Percentiles rank a stretch among this genome's conserved stretches.
These are phyloP conservation scores for Phytophthora pistaciae DNA, from an alignment of 352 stramenopile genomes.

Conservation along the genomic window DNA sequence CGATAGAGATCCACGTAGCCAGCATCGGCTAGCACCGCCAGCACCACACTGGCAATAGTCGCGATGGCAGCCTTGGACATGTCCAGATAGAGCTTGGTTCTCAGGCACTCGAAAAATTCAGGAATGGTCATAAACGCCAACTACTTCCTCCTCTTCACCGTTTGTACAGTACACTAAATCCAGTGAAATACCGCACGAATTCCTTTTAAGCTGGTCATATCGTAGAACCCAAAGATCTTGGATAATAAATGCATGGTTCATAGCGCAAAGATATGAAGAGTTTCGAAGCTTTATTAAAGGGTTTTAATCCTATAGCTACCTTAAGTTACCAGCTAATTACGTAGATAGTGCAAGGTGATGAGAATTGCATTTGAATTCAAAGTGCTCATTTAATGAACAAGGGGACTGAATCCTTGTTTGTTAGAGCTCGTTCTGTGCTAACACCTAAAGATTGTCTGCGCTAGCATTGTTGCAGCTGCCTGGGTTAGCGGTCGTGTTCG, in stretches of 20 bases:
- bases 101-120: not conserved
- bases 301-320: too few species aligned
- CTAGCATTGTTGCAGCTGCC: not conserved
- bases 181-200: not conserved
- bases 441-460: not conserved
- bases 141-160: not conserved
- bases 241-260: too few species aligned
- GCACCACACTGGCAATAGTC: not conserved
- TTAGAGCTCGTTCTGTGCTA: too few species aligned
- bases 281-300: too few species aligned
- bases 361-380: too few species aligned
- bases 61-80: not conserved
- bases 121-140: not conserved
- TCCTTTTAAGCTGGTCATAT: too few species aligned
- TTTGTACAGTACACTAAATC: not conserved
- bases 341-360: too few species aligned
- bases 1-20: conserved; percentile 7
- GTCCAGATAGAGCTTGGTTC: not conserved
- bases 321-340: too few species aligned
- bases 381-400: too few species aligned
- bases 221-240: too few species aligned
- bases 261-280: too few species aligned
- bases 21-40: not conserved
- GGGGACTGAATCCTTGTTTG: too few species aligned
- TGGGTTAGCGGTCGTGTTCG: not conserved